phyloP scores from a whole-genome alignment of 768 basidiomycete genomes.

The Tricholoma sp. region DNA sequence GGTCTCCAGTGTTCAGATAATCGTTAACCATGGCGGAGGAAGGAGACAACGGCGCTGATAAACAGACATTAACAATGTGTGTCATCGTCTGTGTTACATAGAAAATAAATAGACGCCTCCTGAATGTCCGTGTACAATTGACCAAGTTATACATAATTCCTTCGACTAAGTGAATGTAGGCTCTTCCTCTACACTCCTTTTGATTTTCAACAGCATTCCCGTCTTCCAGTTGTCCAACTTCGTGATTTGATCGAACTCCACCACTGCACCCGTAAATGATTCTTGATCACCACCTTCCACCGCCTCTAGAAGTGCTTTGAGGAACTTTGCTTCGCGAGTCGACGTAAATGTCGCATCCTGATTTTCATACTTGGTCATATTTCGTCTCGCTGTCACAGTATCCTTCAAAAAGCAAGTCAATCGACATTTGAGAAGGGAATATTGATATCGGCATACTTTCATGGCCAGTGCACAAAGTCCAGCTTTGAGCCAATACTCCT shows the following conservation, averaged over 20 bases:
- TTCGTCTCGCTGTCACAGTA: conserved; percentile 74
- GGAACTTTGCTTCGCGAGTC: conserved; percentile 90
- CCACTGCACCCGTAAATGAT: conserved; percentile 76
- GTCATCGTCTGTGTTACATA: no score
- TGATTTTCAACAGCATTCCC: conserved; percentile 81
- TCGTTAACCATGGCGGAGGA: no score
- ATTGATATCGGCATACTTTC: conserved; percentile 47
- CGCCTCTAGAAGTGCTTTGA: conserved; percentile 72
- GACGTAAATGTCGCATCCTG: conserved; percentile 82
- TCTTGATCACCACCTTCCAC: conserved; percentile 46
- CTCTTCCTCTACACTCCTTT: conserved; percentile 64
- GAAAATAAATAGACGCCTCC: no score
- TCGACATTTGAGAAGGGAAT: background rate
- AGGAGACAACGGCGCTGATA: no score
- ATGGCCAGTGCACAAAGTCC: conserved; percentile 86
- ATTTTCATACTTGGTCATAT: conserved; percentile 69
- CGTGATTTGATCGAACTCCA: conserved; percentile 86
- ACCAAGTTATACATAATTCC: background rate
- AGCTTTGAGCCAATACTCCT: conserved; percentile 93
- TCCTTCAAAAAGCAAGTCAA: conserved; percentile 47
- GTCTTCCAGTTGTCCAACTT: conserved; percentile 98
- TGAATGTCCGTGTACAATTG: no score
- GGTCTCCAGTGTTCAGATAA: no score
- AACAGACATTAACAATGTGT: no score
- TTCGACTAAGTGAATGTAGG: conserved; percentile 27